phyloP scores from a whole-genome alignment of 2,329 filamentous ascomycete species.

The Paramyrothecium sp. region DNA sequence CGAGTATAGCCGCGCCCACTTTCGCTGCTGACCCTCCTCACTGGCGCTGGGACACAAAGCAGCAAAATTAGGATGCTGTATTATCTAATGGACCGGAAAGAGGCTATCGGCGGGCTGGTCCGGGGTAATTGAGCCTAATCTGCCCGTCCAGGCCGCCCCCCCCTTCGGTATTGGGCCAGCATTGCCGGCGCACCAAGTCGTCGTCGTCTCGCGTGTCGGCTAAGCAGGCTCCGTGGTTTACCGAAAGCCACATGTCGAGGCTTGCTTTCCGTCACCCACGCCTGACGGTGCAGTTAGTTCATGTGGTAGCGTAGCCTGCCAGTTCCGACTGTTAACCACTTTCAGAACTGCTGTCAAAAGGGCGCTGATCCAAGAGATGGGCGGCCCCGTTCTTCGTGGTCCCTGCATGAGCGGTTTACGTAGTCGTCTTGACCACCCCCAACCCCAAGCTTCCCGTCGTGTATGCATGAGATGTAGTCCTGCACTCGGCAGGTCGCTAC shows the following conservation, averaged over 20 bases:
- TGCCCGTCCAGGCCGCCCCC: too few species aligned
- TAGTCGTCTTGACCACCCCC: background rate
- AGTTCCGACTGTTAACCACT: too few species aligned
- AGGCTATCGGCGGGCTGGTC: background rate
- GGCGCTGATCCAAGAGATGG: background rate
- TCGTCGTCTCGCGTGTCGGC: background rate
- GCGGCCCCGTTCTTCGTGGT: background rate
- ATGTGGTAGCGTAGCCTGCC: too few species aligned
- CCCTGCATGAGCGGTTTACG: background rate
- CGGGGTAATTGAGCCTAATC: background rate
- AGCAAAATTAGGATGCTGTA: background rate
- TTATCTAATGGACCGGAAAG: background rate
- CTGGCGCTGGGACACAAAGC: too few species aligned
- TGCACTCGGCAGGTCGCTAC: too few species aligned
- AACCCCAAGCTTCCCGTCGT: too few species aligned
- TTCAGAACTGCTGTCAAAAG: background rate
- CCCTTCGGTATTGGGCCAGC: background rate
- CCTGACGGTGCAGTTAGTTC: too few species aligned
- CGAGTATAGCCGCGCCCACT: background rate
- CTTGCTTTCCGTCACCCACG: background rate
- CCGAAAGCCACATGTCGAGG: background rate
- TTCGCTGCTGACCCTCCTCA: background rate
- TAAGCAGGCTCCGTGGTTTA: background rate
- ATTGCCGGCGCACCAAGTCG: background rate
- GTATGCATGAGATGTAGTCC: too few species aligned